phyloP scores from a whole-genome alignment of 2,329 filamentous ascomycete species.

The Uncinocarpus reesii region DNA sequence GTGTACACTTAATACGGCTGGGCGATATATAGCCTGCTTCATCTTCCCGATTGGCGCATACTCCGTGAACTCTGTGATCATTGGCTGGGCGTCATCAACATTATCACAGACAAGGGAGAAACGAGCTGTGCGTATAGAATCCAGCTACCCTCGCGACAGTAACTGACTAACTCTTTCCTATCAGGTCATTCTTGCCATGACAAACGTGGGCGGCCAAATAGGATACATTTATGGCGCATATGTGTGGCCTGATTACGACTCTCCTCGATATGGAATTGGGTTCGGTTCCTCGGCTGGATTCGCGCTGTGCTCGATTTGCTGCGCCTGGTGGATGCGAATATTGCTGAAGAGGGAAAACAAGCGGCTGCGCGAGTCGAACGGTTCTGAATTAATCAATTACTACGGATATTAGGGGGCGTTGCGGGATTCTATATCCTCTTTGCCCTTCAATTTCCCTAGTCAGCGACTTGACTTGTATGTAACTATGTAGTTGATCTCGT shows the following conservation, averaged over 20 bases:
- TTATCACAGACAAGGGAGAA: slow-evolving; percentile 37
- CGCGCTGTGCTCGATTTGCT: slow-evolving; percentile 17
- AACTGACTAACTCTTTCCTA: background rate
- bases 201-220: slow-evolving; percentile 35
- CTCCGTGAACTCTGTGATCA: slow-evolving; percentile 33
- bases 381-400: slow-evolving; percentile 12
- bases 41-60: slow-evolving; percentile 28
- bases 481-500: background rate
- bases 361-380: slow-evolving; percentile 6
- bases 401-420: slow-evolving; percentile 15
- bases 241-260: slow-evolving; percentile 25
- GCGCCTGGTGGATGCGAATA: slow-evolving; percentile 19
- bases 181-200: slow-evolving; percentile 28
- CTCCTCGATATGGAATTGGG: slow-evolving; percentile 17
- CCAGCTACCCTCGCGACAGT: no score
- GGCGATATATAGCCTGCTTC: slow-evolving; percentile 26
- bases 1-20: slow-evolving; percentile 23
- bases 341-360: slow-evolving; percentile 17
- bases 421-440: background rate
- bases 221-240: slow-evolving; percentile 35
- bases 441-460: background rate
- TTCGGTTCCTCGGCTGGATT: slow-evolving; percentile 17
- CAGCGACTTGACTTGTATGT: background rate
- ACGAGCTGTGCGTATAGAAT: slow-evolving; percentile 31
- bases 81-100: slow-evolving; percentile 36